Evolutionary conservation across 139 green algal species (phyloP), one percentile per base, ranked within the genome.

Genomic region (Coccomyxa sp.): DNA sequence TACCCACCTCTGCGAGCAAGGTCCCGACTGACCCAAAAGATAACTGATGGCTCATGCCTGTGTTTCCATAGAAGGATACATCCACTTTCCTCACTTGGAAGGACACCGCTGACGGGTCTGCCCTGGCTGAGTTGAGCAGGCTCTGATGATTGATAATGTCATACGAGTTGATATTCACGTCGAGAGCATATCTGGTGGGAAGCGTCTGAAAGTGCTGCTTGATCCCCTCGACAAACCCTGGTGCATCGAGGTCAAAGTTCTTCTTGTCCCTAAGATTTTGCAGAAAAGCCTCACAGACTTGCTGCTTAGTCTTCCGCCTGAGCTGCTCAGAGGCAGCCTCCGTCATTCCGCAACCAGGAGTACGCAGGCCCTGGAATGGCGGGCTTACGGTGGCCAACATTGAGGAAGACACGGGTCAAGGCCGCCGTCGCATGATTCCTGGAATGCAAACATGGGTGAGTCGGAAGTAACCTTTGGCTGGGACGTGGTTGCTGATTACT

Each of bases 101-200:
- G 0, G 89, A 95, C 13, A 98, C 93, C 10, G 91, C 92, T 38
- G 86, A 90, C 4, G 92, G 93, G 88, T 97, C 93, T 21, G 86
- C 77, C 18, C 92, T 85, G 17, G 96, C 96, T 74, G 93, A 93
- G 77, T 97, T 91, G 31, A 99, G 88, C 84, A 99, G 91, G 28
- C 93, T 86, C 86, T 98, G 97, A 86, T 99, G 96, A 58, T 92
- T 95, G 0, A 98, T 81, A 59, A 99, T 93, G 77, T 98, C 96
- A 17, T 97, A 68, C n/a, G 90, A 92, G 60, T 92, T 89, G 28
- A 94, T 93, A 86, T 98, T 97, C 10, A 98, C 93, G 78, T 98
- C 95, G n/a, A 97, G 83, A 10, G 93, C 93, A 82, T 98, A 98
- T 58, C 94, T 90, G 14, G 91, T 95, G 0, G 95, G 95, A 60